Evolutionary conservation across 495 filamentous ascomycete genomes (phyloP), one percentile per base, ranked within the genome.

Genomic region (Hyaloscypha variabilis): DNA sequence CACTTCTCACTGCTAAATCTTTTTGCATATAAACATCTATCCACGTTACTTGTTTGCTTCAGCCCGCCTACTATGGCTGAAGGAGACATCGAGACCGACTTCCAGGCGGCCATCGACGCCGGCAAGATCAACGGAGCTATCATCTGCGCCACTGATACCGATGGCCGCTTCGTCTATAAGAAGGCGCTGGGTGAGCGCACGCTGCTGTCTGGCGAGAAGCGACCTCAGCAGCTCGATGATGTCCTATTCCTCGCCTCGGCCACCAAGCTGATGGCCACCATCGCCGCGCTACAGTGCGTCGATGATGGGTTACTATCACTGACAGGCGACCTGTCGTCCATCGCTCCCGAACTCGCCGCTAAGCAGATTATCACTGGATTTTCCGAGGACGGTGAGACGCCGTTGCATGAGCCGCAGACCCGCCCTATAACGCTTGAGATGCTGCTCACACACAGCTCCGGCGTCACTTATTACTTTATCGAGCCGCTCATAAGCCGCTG

Each of bases 261-360:
- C 70, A 87, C 85, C 2, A 87, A 87, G 64, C 68, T 86, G 68
- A 65, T 87, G 2, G 72, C 75, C 2, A 79, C 77, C 0, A 77
- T 88, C 56, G 85, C 85, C 0, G 81, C 76, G 61, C 85, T 88
- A 84, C 85, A 88, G 68, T 76, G 85, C 1, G 81, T 87, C 13
- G 86, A 88, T 63, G 76, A 83, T 57, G 84, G 84, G 1, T 70
- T 65, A 36, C 66, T 89, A 10, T 66, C 64, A 0, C 73, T 68
- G 6, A 50, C 21, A 21, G 60, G 36, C 39, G 66, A 68, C 29
- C 19, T 68, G 8, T 58, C 60, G 13, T 28, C 36, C 13, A 62
- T 74, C 53, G 60, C 69, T n/a, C 74, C 71, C 24, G 74, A 75
- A 46, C 57, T 72, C 50, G 62, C 58, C 24, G 64, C 65, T 28